Base-by-base conservation (phyloP, 2,329 filamentous ascomycete species). In the Aschersonia sp. region DNA sequence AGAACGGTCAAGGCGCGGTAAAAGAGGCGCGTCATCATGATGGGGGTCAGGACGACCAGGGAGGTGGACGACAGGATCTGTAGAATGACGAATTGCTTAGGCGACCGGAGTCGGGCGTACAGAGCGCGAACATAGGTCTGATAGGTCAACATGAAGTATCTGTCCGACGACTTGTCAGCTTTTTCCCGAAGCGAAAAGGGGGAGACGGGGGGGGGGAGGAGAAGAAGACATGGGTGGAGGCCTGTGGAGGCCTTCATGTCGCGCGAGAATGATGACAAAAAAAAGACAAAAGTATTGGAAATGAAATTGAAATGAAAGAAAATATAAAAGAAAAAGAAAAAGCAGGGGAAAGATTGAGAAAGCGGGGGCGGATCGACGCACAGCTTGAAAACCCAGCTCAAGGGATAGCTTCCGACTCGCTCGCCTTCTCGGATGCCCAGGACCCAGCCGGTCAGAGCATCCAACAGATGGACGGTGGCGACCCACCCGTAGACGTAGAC, bases 401-500 rank as follows among this genome's bases (percentile, higher is more conserved):
- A 61, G n/a, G 80, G 80, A 56, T 84, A 84, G 58, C 77, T 82
- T 40, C 79, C 79, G 1, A 84, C 80, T 33, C 79, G 68, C 58
- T 83, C 76, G 44, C 80, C 79, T 54, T 83, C 76, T 46, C 73
- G 76, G 40, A 76, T 79, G 43, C 80, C 79, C 40, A 84, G 61
- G 44, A 83, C 80, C 76, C 78, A 84, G 2, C 78, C 79, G 0
- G 79, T 81, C 49, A 82, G 63, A 2, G 72, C 74, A 56, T 84
- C 80, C 6, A 84, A 66, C 30, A 83, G 61, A 51, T 83, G 76
- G 7, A 84, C 78, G 1, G 79, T 83, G 32, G 73, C 68, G 8
- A 83, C 77, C 80, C 80, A 84, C 45, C 78, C 80, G 59, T 83
- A 84, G 45, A 84, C 80, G 56, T 84, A 84, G 9, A 81, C 69